Base-by-base conservation (phyloP, 257 asterid genomes). In the Plantago ovata region DNA sequence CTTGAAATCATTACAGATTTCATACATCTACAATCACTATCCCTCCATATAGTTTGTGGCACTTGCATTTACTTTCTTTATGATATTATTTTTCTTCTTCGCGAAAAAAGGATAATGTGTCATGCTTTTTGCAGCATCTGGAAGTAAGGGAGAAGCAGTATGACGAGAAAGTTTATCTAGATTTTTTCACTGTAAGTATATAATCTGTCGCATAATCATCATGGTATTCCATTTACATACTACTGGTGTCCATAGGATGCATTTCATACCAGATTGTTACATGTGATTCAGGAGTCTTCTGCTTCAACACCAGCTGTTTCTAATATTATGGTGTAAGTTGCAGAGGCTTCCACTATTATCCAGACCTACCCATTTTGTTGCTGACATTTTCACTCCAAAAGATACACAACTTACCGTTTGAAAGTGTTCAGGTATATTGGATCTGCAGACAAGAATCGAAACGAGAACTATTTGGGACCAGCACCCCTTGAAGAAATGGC, bases 131-230 rank as follows among this genome's bases (percentile, higher is more conserved):
- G 23, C 75, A 92, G 96, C 20, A 85, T 77, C 96, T 92, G 53
- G 95, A 92, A 77, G 95, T 88, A 73, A 78, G 98, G 78, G 98
- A 92, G 84, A 87, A 92, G 76, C 98, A 88, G 77, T 92, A 92
- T 44, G 98, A 92, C 79, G 44, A 72, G 81, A 92, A 92, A 77
- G 87, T 65, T 22, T 88, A 77, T 58, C 75, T 88, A 10, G 90
- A 88, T 62, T 73, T 92, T 43, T 92, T 72, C 84, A 78, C 87
- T 22, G 96, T 92, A 76, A 85, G 97, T 14, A 42, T 11, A 13
- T 14, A 12, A 18, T 38, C 46, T 24, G 44, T 23, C 6, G 60
- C 53, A 50, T 18, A 64, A 62, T n/a, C 36, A 9, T 16, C 6
- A 19, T 56, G 45, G 28, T 45, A 18, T 56, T 32, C 24, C 60